These are phyloP conservation scores for Modicella reniformis DNA, from an alignment of 371 early-diverging fungal genomes.

Conservation along the genomic window DNA sequence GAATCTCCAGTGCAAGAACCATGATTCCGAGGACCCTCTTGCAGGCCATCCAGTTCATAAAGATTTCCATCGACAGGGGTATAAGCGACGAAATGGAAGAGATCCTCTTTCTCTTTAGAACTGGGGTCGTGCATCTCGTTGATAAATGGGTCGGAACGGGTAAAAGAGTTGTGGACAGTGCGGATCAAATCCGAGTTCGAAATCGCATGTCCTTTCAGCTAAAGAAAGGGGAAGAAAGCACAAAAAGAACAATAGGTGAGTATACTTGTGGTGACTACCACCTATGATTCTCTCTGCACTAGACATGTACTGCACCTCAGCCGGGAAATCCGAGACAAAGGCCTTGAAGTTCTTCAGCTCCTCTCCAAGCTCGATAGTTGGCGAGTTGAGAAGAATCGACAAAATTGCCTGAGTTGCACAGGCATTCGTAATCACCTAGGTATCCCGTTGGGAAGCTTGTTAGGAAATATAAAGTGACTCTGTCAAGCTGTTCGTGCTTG, in stretches of 20 bases:
- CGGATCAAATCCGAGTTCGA: constrained; percentile 85
- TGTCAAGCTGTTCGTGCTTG: neutral
- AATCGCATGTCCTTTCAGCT: constrained; percentile 86
- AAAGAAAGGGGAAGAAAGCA: neutral
- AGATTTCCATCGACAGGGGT: constrained; percentile 81
- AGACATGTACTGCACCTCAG: constrained; percentile 66
- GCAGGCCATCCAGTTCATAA: constrained; percentile 90
- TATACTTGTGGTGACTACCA: neutral
- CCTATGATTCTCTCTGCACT: neutral
- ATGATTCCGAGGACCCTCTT: constrained; percentile 73
- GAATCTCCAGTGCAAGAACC: constrained; percentile 71
- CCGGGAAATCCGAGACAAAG: constrained; percentile 81
- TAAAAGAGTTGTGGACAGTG: constrained; percentile 86
- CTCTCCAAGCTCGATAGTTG: constrained; percentile 75
- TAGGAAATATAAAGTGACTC: neutral
- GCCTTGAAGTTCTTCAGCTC: constrained; percentile 80
- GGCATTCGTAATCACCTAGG: constrained; percentile 83
- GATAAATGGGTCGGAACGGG: constrained; percentile 78
- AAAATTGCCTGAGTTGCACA: constrained; percentile 96
- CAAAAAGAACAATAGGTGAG: neutral
- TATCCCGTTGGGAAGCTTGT: constrained; percentile 1
- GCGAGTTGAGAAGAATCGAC: constrained; percentile 82
- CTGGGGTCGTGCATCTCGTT: constrained; percentile 70
- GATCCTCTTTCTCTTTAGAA: constrained; percentile 77
- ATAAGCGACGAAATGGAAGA: constrained; percentile 90